phyloP scores from a whole-genome alignment of 2,329 filamentous ascomycete species.

The Paradendryphiella salina region DNA sequence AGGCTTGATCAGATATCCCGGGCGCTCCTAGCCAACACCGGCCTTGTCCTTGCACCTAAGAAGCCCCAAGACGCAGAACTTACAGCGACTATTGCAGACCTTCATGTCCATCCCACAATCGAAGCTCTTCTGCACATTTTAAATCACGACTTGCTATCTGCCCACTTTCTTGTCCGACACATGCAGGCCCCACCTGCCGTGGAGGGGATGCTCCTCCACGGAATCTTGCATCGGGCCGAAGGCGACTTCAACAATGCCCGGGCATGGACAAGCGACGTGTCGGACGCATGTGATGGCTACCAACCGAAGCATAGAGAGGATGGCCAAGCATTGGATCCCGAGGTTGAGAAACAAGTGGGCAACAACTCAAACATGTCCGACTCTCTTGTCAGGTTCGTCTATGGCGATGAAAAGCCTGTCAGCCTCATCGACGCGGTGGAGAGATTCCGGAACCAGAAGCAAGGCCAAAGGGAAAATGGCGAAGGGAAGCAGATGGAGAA shows the following conservation, averaged over 20 bases:
- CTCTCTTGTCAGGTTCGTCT: conserved; percentile 25
- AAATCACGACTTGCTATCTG: conserved; percentile 55
- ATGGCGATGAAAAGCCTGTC: conserved; percentile 21
- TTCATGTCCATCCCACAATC: conserved; percentile 53
- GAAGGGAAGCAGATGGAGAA: conserved; percentile 36
- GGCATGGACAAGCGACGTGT: conserved; percentile 55
- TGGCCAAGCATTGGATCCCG: conserved; percentile 19
- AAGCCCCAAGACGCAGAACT: conserved; percentile 17
- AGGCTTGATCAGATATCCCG: conserved; percentile 12
- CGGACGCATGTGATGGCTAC: conserved; percentile 41
- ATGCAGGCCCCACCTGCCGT: conserved; percentile 55
- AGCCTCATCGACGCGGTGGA: conserved; percentile 47
- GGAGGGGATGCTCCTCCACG: conserved; percentile 58
- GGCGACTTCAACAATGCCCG: conserved; percentile 56
- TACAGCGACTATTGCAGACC: conserved; percentile 28
- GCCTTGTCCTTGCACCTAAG: conserved; percentile 19
- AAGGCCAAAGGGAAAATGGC: conserved; percentile 17
- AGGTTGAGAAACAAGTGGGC: conserved; percentile 8
- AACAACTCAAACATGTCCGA: conserved; percentile 6
- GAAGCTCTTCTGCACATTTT: conserved; percentile 57
- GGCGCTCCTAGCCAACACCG: conserved; percentile 18
- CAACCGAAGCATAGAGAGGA: conserved; percentile 27
- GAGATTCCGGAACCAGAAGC: conserved; percentile 38
- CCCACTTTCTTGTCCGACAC: conserved; percentile 58
- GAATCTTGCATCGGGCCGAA: conserved; percentile 56